These are phyloP conservation scores for Oldenlandia corymbosa DNA, from an alignment of 257 asterid species.

Conservation along the genomic window DNA sequence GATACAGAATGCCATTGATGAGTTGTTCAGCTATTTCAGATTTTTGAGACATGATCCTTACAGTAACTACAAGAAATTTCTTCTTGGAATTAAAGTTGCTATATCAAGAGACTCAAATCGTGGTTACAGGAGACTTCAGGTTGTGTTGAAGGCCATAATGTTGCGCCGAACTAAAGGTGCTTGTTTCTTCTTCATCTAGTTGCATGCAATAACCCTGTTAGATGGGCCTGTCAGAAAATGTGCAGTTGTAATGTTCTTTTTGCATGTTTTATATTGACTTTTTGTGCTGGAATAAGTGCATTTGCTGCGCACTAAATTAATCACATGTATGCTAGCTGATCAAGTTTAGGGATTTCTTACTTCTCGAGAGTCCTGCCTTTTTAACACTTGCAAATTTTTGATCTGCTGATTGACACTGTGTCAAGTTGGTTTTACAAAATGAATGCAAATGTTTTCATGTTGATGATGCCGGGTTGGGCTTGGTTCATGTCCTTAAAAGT, in stretches of 20 bases:
- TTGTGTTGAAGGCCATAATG: conserved; percentile 76
- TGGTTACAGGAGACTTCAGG: conserved; percentile 87
- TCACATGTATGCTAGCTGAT: background rate
- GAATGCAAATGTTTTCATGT: background rate
- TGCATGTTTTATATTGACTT: background rate
- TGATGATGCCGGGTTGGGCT: background rate
- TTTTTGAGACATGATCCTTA: conserved; percentile 94
- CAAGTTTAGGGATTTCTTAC: background rate
- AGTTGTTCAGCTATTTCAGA: conserved; percentile 91
- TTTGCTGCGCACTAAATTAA: background rate
- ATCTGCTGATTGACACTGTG: background rate
- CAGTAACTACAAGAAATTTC: conserved; percentile 66
- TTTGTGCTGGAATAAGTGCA: conserved; percentile 1
- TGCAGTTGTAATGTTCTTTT: background rate
- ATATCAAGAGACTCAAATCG: conserved; percentile 62
- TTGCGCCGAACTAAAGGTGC: conserved; percentile 97
- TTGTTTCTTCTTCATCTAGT: conserved; percentile 5
- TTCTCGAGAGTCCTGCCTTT: background rate
- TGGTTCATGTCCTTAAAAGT: background rate
- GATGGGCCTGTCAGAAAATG: background rate
- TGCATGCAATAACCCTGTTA: background rate
- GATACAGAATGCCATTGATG: conserved; percentile 91
- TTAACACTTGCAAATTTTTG: no score
- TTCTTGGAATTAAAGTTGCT: conserved; percentile 49
- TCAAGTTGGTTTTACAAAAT: background rate